Evolutionary conservation across 2,329 filamentous ascomycete species (phyloP).

Genomic region (Alternaria postmessia): DNA sequence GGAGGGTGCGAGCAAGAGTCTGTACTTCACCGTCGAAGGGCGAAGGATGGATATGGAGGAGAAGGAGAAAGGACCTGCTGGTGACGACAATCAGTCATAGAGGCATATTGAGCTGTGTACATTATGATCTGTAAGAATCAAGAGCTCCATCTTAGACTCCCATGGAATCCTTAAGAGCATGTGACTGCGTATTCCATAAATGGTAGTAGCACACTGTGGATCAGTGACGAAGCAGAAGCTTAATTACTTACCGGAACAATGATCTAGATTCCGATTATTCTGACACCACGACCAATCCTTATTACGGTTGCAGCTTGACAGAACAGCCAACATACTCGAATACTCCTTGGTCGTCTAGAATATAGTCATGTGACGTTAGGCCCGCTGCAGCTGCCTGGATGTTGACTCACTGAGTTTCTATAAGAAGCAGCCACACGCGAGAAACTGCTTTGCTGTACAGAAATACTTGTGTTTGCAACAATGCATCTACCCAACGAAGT

Average conservation of each 20-base stretch:
- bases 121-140: background rate
- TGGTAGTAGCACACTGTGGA: background rate
- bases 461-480: background rate
- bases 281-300: background rate
- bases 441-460: background rate
- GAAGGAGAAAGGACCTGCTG: slow-evolving; percentile 56
- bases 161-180: background rate
- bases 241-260: background rate
- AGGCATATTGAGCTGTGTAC: background rate
- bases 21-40: slow-evolving; percentile 90
- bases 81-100: slow-evolving; percentile 28
- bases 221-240: background rate
- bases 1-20: slow-evolving; percentile 78
- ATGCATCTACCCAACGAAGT: background rate
- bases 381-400: background rate
- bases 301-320: background rate
- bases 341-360: background rate
- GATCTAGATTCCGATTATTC: background rate
- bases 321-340: background rate
- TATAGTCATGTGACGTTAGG: background rate
- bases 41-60: slow-evolving; percentile 83
- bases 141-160: background rate
- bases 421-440: background rate
- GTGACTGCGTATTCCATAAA: background rate
- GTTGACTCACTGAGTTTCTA: background rate